Percentiles rank a stretch among this genome's conserved stretches.
phyloP scores from a whole-genome alignment of 1,284 basidiomycete genomes.

The Moniliella sp. region DNA sequence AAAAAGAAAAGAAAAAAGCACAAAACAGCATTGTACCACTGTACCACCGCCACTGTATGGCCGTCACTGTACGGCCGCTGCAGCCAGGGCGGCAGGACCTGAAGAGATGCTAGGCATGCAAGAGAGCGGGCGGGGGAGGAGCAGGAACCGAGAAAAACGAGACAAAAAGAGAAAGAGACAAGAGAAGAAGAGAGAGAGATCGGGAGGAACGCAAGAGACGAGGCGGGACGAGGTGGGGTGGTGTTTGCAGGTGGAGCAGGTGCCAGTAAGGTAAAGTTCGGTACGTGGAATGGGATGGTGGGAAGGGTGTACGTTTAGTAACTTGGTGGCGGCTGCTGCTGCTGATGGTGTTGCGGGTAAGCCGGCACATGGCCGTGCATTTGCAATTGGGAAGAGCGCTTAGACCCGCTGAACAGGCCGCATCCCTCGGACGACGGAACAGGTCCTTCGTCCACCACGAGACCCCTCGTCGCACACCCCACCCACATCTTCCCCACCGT shows the following conservation, averaged over 20 bases:
- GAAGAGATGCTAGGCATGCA: background rate
- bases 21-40: no score
- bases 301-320: background rate
- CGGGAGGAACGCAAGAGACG: background rate
- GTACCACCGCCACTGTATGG: no score
- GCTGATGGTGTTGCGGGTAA: background rate
- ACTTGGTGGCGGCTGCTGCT: background rate
- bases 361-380: background rate
- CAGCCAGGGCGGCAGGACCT: no score
- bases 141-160: background rate
- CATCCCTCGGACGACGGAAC: slow-evolving; percentile 15
- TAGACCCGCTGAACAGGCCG: slow-evolving; percentile 25
- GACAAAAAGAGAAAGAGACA: slow-evolving; percentile 1
- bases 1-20: no score
- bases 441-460: slow-evolving; percentile 31
- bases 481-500: slow-evolving; percentile 15
- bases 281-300: background rate
- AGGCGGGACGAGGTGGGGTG: background rate
- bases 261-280: background rate
- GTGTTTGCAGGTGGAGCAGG: background rate
- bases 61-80: no score
- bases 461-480: no score
- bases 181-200: background rate
- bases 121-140: background rate
- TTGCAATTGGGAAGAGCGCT: no score